Conservation (phyloP, 2,329 filamentous ascomycete species). For the Hypoxylon sp. region DNA sequence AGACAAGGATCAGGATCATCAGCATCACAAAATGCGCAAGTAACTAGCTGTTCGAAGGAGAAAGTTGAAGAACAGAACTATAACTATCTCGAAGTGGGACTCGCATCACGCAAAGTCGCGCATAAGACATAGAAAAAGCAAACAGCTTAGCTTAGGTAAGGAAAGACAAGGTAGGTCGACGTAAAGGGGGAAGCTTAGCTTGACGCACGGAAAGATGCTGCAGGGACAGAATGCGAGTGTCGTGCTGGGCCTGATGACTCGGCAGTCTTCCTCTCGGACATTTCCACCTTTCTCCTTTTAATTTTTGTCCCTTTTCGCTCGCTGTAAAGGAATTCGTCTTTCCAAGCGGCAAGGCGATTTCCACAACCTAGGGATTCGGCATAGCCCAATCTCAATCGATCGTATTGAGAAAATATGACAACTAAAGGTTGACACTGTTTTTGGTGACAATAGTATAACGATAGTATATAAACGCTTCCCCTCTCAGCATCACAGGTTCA, state of each 20-base stretch:
- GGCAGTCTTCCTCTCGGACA: slow-evolving; percentile 57
- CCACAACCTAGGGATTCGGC: slow-evolving; percentile 23
- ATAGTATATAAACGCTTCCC: too few relatives aligned
- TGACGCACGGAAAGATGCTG: slow-evolving; percentile 62
- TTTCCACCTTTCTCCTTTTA: slow-evolving; percentile 38
- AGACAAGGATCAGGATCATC: slow-evolving; percentile 19
- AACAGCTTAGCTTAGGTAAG: slow-evolving; percentile 27
- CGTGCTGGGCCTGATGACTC: slow-evolving; percentile 53
- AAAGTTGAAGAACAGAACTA: slow-evolving; percentile 1
- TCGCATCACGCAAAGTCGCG: slow-evolving; percentile 19
- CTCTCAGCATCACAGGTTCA: slow-evolving; percentile 22
- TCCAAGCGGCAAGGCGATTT: slow-evolving; percentile 10
- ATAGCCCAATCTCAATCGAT: slow-evolving; percentile 27
- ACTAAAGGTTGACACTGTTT: slow-evolving; percentile 12
- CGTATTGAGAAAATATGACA: slow-evolving; percentile 15
- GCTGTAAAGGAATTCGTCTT: slow-evolving; percentile 7
- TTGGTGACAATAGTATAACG: slow-evolving; percentile 1
- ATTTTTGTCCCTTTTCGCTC: slow-evolving; percentile 25
- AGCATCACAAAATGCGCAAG: too few relatives aligned
- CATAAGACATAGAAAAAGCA: slow-evolving; percentile 1
- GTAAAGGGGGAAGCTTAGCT: slow-evolving; percentile 20
- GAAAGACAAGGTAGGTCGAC: slow-evolving; percentile 27
- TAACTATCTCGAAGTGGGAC: not conserved
- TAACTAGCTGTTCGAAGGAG: slow-evolving; percentile 1
- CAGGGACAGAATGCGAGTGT: slow-evolving; percentile 55